phyloP scores from a whole-genome alignment of 1,284 basidiomycete species.

The Flammula alnicola region DNA sequence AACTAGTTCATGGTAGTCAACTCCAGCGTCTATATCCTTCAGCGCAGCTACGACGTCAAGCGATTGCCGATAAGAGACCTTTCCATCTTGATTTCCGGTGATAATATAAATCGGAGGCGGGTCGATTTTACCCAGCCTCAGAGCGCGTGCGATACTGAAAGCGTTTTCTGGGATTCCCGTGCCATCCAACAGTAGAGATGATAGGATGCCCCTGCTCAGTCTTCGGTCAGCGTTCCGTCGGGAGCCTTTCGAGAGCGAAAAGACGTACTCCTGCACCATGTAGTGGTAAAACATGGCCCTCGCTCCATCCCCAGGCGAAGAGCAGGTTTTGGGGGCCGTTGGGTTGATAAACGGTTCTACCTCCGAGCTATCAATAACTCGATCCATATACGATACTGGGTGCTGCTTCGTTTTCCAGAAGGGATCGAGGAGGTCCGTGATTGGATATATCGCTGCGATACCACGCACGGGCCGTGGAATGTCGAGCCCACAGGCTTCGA shows the following conservation, averaged over 20 bases:
- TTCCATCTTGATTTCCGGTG: constrained; percentile 39
- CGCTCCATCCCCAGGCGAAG: constrained; percentile 28
- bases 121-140: constrained; percentile 30
- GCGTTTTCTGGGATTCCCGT: constrained; percentile 33
- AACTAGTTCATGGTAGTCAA: constrained; percentile 37
- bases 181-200: constrained; percentile 35
- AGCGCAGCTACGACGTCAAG: constrained; percentile 36
- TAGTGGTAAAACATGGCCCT: constrained; percentile 41
- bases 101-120: constrained; percentile 39
- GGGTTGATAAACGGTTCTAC: constrained; percentile 38
- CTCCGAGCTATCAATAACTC: constrained; percentile 33
- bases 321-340: constrained; percentile 28
- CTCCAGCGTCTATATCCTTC: constrained; percentile 23
- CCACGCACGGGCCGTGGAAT: constrained; percentile 33
- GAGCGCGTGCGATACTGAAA: constrained; percentile 34
- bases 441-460: constrained; percentile 41
- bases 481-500: constrained; percentile 33
- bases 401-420: constrained; percentile 43
- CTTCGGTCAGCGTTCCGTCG: neutral
- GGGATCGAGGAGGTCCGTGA: constrained; percentile 37
- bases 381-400: constrained; percentile 37
- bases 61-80: constrained; percentile 37
- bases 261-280: constrained; percentile 43
- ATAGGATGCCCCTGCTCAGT: constrained; percentile 31
- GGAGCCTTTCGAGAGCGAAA: neutral